Conservation (phyloP, 371 early-diverging fungal species). For the Synchytrium microbalum region DNA sequence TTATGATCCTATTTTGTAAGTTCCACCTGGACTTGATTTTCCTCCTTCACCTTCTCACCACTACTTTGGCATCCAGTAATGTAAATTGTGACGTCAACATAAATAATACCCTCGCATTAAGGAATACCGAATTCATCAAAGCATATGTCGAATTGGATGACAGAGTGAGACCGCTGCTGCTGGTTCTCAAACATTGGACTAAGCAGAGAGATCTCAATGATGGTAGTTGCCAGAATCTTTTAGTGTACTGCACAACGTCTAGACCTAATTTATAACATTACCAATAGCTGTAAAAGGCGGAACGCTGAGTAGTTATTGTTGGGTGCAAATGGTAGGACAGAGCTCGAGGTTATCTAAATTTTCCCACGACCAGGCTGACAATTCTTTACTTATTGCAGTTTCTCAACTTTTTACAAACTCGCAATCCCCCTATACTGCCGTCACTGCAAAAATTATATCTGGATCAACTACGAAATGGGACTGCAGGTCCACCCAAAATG, state of each 20-base stretch:
- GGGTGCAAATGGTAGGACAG: slow-evolving; percentile 71
- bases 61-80: slow-evolving; percentile 17
- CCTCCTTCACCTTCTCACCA: not conserved
- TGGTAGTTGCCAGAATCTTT: slow-evolving; percentile 21
- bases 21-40: slow-evolving; percentile 1
- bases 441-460: slow-evolving; percentile 58
- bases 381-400: slow-evolving; percentile 11
- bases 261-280: not conserved
- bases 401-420: slow-evolving; percentile 80
- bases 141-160: slow-evolving; percentile 71
- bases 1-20: slow-evolving; percentile 44
- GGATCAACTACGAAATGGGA: slow-evolving; percentile 11
- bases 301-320: slow-evolving; percentile 86
- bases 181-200: slow-evolving; percentile 79
- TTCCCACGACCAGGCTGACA: slow-evolving; percentile 2
- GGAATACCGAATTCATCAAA: slow-evolving; percentile 69
- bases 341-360: not conserved
- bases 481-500: slow-evolving; percentile 24
- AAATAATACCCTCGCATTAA: slow-evolving; percentile 67
- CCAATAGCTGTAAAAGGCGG: slow-evolving; percentile 70
- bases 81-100: slow-evolving; percentile 79
- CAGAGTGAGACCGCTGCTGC: slow-evolving; percentile 64
- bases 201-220: slow-evolving; percentile 62
- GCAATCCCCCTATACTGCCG: slow-evolving; percentile 80
- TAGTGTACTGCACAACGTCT: not conserved